Evolutionary conservation across 192 early-diverging fungal species (phyloP), one percentile per base, ranked within the genome.

Genomic region (Entrophospora sp.): DNA sequence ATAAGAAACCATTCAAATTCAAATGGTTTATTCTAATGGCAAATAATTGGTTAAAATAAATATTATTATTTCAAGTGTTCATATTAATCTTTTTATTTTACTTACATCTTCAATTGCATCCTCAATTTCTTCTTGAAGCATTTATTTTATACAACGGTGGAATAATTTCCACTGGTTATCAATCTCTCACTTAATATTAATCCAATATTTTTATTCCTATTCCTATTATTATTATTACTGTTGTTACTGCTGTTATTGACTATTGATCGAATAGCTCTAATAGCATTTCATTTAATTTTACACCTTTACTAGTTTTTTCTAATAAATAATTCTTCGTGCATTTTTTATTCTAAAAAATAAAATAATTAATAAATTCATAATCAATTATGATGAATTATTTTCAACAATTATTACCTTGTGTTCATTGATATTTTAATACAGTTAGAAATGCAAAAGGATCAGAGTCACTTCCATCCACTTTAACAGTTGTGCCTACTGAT

Each of bases 391-490:
- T 18, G 4, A 6, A 40, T 40, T 40, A 14, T 40, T 40, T 40
- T 14, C 28, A 34, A 44, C 10, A 61, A 61, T 10, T 7, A 61
- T 30, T 20, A 43, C 13, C 8, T 13, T 42, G 9, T 32, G 30
- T 69, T 71, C 81, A 49, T 73, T 70, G 72, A 89, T 86, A 37
- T 77, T 86, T 87, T 31, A 91, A 70, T 8, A 88, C 85, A 0
- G 91, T 90, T 27, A 95, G 74, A 24, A 98, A 69, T 4, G 91
- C 92, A 71, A 92, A 96, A 20, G 94, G 93, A 69, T 98, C 94
- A 0, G 77, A 80, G 20, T 86, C 79, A n/a, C 81, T 79, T 35
- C 75, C 75, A 31, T 93, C 94, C 10, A 91, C 79, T 65, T 98
- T 98, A 62, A 98, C 92, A 2, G 89, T 91, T 0, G 89, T 89